phyloP scores from a whole-genome alignment of 129 eudicot species.

The Centaurea solstitialis region DNA sequence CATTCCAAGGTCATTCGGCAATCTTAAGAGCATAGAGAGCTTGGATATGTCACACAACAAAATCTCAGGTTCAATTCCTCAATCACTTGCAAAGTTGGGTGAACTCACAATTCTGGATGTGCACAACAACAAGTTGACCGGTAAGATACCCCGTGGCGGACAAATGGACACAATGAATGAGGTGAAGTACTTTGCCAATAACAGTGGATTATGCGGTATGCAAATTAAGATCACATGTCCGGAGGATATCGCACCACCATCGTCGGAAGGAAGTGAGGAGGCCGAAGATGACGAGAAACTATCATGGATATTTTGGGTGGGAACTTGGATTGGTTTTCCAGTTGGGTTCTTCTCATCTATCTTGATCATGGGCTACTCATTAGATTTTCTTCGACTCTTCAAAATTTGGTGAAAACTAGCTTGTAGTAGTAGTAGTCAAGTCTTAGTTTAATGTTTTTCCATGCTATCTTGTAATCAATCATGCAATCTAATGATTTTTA shows the following conservation, averaged over 20 bases:
- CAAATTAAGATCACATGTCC: conserved; percentile 28
- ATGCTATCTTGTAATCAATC: no score
- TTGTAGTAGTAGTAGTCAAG: no score
- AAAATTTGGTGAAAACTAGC: neutral
- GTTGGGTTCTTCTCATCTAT: conserved; percentile 16
- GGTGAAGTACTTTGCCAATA: conserved; percentile 22
- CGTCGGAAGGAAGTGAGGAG: conserved; percentile 11
- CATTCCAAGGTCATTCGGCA: no score
- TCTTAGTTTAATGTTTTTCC: no score
- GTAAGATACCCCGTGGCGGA: conserved; percentile 24
- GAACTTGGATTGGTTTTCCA: conserved; percentile 29
- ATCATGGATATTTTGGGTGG: conserved; percentile 29
- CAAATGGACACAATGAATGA: conserved; percentile 35
- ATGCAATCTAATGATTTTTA: no score
- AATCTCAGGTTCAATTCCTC: no score
- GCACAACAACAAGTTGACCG: neutral
- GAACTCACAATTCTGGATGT: no score
- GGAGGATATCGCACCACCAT: neutral
- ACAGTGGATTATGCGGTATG: conserved; percentile 39
- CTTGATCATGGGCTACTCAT: neutral
- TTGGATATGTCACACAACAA: no score
- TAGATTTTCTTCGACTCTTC: neutral
- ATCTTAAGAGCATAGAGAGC: no score
- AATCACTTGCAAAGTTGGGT: no score
- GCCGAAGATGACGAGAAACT: neutral